These are phyloP conservation scores for Tetrapisispora pingtungensis DNA, from an alignment of 805 yeast genomes.

Conservation along the genomic window DNA sequence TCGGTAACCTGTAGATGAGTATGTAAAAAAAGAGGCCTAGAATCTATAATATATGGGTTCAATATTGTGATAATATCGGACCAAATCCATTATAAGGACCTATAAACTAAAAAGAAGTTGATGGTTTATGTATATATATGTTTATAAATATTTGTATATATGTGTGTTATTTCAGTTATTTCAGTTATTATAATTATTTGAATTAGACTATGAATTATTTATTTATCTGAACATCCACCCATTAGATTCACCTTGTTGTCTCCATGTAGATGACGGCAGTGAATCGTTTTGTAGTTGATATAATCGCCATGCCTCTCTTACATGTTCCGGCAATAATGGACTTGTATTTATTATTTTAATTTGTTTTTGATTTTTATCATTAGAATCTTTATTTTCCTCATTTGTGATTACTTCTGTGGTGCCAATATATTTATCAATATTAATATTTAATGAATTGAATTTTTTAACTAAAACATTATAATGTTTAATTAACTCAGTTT, in stretches of 20 bases:
- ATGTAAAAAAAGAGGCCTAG: too few species aligned
- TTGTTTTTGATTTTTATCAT: not conserved
- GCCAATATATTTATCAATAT: conserved; percentile 25
- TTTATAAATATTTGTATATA: too few species aligned
- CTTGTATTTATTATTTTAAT: conserved; percentile 13
- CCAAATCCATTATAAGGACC: too few species aligned
- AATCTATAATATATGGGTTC: too few species aligned
- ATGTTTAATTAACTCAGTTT: conserved; percentile 23
- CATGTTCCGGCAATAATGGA: conserved; percentile 75
- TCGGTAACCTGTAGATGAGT: too few species aligned
- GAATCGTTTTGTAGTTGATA: conserved; percentile 58
- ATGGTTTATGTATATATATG: too few species aligned
- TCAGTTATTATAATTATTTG: too few species aligned
- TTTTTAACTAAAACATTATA: conserved; percentile 23
- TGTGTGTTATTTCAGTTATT: too few species aligned
- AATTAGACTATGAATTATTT: too few species aligned
- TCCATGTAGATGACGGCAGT: conserved; percentile 55
- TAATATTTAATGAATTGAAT: conserved; percentile 24
- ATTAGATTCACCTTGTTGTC: conserved; percentile 60
- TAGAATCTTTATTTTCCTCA: conserved; percentile 7
- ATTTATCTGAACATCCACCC: conserved; percentile 46
- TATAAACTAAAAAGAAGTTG: too few species aligned
- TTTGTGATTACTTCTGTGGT: not conserved
- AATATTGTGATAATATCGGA: too few species aligned
- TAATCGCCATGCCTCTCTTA: conserved; percentile 81